These are phyloP conservation scores for Chenopodium album DNA, from an alignment of 148 eudicot species.

Conservation along the genomic window DNA sequence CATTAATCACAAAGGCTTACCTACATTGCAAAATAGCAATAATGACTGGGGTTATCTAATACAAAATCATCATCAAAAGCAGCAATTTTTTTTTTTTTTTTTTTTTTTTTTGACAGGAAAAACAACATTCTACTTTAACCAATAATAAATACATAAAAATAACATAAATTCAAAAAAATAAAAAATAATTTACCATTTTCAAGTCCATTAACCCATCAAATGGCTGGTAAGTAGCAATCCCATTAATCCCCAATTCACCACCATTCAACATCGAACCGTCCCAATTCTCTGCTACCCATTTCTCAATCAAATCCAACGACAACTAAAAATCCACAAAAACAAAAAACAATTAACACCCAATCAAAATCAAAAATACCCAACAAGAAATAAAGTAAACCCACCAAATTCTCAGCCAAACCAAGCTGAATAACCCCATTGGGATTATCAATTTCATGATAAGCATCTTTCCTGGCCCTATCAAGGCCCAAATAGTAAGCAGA, in stretches of 20 bases:
- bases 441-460: slow-evolving; percentile 44
- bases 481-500: slow-evolving; percentile 69
- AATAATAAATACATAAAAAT: neutral
- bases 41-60: neutral
- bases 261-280: slow-evolving; percentile 33
- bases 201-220: slow-evolving; percentile 70
- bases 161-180: neutral
- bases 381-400: slow-evolving; percentile 26
- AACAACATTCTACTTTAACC: neutral
- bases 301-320: slow-evolving; percentile 77
- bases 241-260: slow-evolving; percentile 52
- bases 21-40: neutral
- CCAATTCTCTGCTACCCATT: slow-evolving; percentile 61
- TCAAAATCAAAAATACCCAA: neutral
- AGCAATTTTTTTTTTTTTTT: neutral
- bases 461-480: slow-evolving; percentile 50
- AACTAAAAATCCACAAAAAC: slow-evolving; percentile 39
- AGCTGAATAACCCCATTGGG: slow-evolving; percentile 79
- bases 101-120: no score
- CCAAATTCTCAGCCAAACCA: slow-evolving; percentile 74
- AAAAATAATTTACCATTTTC: slow-evolving; percentile 58
- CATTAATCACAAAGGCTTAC: neutral
- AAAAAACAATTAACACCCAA: slow-evolving; percentile 7
- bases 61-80: slow-evolving; percentile 8
- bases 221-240: slow-evolving; percentile 79